phyloP scores from a whole-genome alignment of 2,329 filamentous ascomycete species.

The Ceratocystis lukuohia region DNA sequence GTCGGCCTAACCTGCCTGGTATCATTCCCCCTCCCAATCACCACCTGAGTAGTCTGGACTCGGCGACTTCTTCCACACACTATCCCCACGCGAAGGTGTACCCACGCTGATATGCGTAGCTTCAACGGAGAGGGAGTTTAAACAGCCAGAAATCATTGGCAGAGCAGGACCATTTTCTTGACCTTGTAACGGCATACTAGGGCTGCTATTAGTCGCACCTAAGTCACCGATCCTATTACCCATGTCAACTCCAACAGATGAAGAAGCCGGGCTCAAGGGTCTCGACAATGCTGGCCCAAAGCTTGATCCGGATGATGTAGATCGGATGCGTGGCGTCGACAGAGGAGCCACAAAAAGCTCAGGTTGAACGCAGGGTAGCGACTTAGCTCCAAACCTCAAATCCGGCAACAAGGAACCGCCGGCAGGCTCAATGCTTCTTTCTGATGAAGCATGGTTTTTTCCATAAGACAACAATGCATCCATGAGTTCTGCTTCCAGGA shows the following conservation, averaged over 20 bases:
- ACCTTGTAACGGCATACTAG: not conserved
- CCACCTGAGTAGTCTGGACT: slow-evolving; percentile 12
- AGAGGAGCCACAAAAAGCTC: slow-evolving; percentile 1
- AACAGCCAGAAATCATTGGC: not conserved
- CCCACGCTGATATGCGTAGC: not conserved
- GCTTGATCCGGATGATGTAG: not conserved
- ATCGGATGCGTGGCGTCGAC: slow-evolving; percentile 1
- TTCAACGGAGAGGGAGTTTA: not conserved
- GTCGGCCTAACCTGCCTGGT: not conserved
- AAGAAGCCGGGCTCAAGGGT: not conserved
- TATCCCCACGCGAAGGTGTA: not conserved
- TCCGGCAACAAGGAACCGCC: not conserved
- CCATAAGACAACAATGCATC: not conserved
- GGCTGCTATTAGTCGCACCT: not conserved
- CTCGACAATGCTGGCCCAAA: not conserved
- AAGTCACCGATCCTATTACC: too few relatives aligned
- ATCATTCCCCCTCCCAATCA: slow-evolving; percentile 13
- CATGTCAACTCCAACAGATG: not conserved
- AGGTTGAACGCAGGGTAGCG: not conserved
- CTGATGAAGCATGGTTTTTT: not conserved
- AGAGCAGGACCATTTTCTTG: not conserved
- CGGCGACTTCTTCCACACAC: slow-evolving; percentile 10
- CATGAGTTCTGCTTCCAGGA: slow-evolving; percentile 10
- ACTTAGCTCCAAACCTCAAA: not conserved
- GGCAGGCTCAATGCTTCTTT: not conserved